Evolutionary conservation across 1,284 basidiomycete genomes (phyloP), one percentile per base, ranked within the genome.

Genomic region (Ceratobasidium sp.): DNA sequence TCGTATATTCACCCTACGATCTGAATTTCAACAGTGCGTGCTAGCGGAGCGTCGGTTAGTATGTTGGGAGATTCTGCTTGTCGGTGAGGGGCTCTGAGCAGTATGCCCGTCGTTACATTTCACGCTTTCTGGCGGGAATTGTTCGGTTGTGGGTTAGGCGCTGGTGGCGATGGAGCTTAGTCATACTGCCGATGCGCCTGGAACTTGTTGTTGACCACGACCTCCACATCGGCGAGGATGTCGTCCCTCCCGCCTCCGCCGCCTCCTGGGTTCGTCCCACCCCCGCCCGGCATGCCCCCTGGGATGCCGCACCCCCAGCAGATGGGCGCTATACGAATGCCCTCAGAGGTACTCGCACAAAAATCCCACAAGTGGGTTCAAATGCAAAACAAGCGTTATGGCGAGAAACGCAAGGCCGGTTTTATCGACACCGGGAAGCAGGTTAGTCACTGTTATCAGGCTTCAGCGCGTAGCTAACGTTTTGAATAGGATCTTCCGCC

Each of bases 351-450:
- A 78, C 88, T 97, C 78, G 91, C 92, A 38, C 91, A 93, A 84
- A 97, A 97, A 86, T 92, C 94, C 62, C 92, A 94, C 86, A 97
- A 97, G 87, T 98, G 96, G 96, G 89, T 94, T 79, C 94, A 96
- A 82, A 94, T 96, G 90, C 96, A 97, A 87, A 93, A 90, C 86
- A 95, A 93, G 84, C 90, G 96, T 80, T 97, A 95, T 82, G 94
- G 94, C 67, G 94, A 96, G 86, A 94, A 96, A 86, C 88, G 93
- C 79, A 96, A 92, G 84, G 94, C 94, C 50, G 95, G 94, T 40
- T 95, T 92, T 82, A 91, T 97, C 80, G 96, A 97, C 84, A 94
- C 96, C 89, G 96, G 95, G 71, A 97, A 97, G 86, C 95, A 96
- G 89, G 93, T 93, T 75, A 79, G 91, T 84, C 10, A 40, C 54